A percentile compares a stretch with the other conserved stretches of the same genome.
phyloP scores from a whole-genome alignment of 306 rosid genomes.

The Comarum palustre region DNA sequence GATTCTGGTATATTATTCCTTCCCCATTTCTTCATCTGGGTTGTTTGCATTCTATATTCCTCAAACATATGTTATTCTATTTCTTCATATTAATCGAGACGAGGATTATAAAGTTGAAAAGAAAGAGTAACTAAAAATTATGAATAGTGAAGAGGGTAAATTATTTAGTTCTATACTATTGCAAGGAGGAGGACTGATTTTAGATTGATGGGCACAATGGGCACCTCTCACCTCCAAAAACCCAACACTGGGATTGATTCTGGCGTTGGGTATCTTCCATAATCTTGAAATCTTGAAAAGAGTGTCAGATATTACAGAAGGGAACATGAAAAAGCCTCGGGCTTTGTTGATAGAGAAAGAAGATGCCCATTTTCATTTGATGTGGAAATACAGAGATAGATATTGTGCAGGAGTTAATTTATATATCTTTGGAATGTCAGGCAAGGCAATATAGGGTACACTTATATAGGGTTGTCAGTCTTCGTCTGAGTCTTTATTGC shows the following conservation, averaged over 20 bases:
- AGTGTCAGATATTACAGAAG: constrained; percentile 42
- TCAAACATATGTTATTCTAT: constrained; percentile 1
- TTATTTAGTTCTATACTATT: neutral
- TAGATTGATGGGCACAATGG: constrained; percentile 5
- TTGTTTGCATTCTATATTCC: constrained; percentile 32
- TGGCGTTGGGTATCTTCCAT: constrained; percentile 1
- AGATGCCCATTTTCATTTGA: constrained; percentile 18
- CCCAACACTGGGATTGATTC: neutral
- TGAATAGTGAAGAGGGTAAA: neutral
- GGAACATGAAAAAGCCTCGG: constrained; percentile 23
- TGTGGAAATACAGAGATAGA: constrained; percentile 9
- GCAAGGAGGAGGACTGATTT: neutral
- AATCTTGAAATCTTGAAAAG: constrained; percentile 21
- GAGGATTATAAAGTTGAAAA: neutral
- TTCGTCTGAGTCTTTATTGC: constrained; percentile 50
- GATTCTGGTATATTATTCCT: constrained; percentile 16
- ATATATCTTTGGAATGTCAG: constrained; percentile 55
- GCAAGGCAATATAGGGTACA: constrained; percentile 37
- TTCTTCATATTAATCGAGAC: neutral
- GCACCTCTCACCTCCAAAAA: constrained; percentile 8
- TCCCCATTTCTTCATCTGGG: constrained; percentile 45
- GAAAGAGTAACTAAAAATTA: constrained; percentile 1
- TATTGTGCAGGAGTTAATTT: constrained; percentile 25
- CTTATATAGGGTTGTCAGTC: constrained; percentile 40
- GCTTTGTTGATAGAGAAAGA: constrained; percentile 27